Evolutionary conservation across 2,329 filamentous ascomycete genomes (phyloP).

Genomic region (Cladorrhinum sp.): DNA sequence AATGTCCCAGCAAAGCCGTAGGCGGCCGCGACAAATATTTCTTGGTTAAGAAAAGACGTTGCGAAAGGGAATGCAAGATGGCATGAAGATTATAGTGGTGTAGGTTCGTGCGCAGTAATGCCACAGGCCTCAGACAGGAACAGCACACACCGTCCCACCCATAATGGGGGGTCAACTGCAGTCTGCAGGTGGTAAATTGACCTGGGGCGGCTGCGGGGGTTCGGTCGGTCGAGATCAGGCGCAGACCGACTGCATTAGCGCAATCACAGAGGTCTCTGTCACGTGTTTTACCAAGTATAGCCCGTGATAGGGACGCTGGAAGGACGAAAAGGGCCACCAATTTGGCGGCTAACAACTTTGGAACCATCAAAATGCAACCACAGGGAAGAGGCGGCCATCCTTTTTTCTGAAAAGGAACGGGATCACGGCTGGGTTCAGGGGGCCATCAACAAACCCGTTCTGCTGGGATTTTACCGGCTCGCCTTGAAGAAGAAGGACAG

Average conservation of each 20-base stretch:
- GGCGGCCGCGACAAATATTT: background rate
- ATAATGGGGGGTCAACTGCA: background rate
- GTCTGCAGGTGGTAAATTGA: constrained; percentile 18
- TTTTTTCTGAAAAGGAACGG: background rate
- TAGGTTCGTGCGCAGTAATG: constrained; percentile 7
- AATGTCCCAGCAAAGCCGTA: constrained; percentile 5
- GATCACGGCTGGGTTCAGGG: background rate
- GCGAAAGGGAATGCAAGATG: constrained; percentile 3
- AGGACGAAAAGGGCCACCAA: background rate
- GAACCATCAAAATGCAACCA: background rate
- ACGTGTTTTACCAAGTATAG: constrained; percentile 19
- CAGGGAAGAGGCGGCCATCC: constrained; percentile 12
- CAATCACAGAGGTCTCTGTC: constrained; percentile 17
- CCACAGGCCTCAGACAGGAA: constrained; percentile 8
- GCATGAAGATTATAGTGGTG: background rate
- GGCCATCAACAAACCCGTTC: background rate
- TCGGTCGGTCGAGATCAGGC: constrained; percentile 24
- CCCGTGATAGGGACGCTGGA: constrained; percentile 10
- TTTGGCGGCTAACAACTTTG: constrained; percentile 10
- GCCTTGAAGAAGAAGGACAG: background rate
- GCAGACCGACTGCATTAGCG: constrained; percentile 21
- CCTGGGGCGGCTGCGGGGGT: constrained; percentile 13
- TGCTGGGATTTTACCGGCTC: background rate
- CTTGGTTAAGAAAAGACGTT: background rate
- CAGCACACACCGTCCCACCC: background rate